Conservation (phyloP, 2,329 filamentous ascomycete genomes). For the Fusarium solani-melongenae region DNA sequence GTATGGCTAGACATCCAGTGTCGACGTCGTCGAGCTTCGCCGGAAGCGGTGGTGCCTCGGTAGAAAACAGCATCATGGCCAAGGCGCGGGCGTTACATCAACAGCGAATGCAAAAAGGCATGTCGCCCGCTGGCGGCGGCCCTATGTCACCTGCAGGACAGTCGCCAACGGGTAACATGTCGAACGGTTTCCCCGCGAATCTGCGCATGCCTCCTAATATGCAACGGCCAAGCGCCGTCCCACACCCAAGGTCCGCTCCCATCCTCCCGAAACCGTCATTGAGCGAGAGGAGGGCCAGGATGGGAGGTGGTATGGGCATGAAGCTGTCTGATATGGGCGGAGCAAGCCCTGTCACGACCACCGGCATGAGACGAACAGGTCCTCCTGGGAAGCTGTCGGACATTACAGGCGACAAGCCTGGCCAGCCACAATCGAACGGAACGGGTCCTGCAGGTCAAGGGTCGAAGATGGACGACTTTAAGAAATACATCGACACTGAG, state of each 20-base stretch:
- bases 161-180: slow-evolving; percentile 48
- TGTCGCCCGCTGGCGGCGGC: slow-evolving; percentile 45
- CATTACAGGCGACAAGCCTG: slow-evolving; percentile 44
- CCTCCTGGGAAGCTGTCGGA: slow-evolving; percentile 58
- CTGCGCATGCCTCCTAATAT: slow-evolving; percentile 55
- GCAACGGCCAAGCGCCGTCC: slow-evolving; percentile 59
- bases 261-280: slow-evolving; percentile 67
- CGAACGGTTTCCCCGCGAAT: slow-evolving; percentile 57
- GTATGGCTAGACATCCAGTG: slow-evolving; percentile 67
- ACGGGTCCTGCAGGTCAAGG: slow-evolving; percentile 47
- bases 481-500: slow-evolving; percentile 89
- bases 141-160: slow-evolving; percentile 47
- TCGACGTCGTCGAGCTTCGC: slow-evolving; percentile 52
- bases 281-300: slow-evolving; percentile 70
- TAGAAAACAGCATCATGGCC: slow-evolving; percentile 57
- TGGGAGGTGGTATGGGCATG: slow-evolving; percentile 54
- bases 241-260: slow-evolving; percentile 66
- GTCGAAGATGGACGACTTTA: slow-evolving; percentile 69
- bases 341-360: slow-evolving; percentile 29
- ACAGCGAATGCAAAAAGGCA: slow-evolving; percentile 58
- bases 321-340: slow-evolving; percentile 66
- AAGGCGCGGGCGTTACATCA: slow-evolving; percentile 60
- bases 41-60: slow-evolving; percentile 43
- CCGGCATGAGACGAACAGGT: slow-evolving; percentile 45
- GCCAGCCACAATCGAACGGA: slow-evolving; percentile 47